Conservation (phyloP, 2,329 filamentous ascomycete species). For the Penicillium polonicum region DNA sequence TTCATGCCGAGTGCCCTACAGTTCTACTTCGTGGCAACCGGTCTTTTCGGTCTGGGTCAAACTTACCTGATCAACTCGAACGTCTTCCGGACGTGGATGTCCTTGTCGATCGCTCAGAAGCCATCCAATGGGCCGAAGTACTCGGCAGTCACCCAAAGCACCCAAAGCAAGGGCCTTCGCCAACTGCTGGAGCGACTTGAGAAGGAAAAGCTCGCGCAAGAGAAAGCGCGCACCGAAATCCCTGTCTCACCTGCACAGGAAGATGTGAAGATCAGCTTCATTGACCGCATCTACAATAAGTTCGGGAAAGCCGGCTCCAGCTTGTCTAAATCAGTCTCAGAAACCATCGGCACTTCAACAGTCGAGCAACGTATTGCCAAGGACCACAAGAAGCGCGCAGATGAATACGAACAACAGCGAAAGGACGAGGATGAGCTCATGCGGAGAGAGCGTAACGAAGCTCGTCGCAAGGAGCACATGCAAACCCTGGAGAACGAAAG, state of each 20-base stretch:
- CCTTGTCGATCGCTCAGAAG: slow-evolving; percentile 25
- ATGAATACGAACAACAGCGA: slow-evolving; percentile 33
- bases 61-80: slow-evolving; percentile 44
- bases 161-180: slow-evolving; percentile 18
- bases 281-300: slow-evolving; percentile 32
- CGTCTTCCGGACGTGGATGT: slow-evolving; percentile 30
- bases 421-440: slow-evolving; percentile 30
- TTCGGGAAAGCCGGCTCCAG: slow-evolving; percentile 17
- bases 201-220: slow-evolving; percentile 10
- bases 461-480: slow-evolving; percentile 30
- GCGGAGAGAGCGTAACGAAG: slow-evolving; percentile 39
- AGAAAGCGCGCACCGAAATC: slow-evolving; percentile 5
- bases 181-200: slow-evolving; percentile 17
- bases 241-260: not conserved
- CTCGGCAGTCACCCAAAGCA: not conserved
- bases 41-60: slow-evolving; percentile 45
- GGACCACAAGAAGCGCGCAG: slow-evolving; percentile 32
- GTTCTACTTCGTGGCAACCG: slow-evolving; percentile 58
- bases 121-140: not conserved
- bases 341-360: not conserved
- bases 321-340: slow-evolving; percentile 10
- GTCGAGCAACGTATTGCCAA: slow-evolving; percentile 27
- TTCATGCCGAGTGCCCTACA: slow-evolving; percentile 59
- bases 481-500: slow-evolving; percentile 25
- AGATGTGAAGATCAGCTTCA: slow-evolving; percentile 21